phyloP scores from a whole-genome alignment of 208 protist genomes.

The Phytomonas sp. region DNA sequence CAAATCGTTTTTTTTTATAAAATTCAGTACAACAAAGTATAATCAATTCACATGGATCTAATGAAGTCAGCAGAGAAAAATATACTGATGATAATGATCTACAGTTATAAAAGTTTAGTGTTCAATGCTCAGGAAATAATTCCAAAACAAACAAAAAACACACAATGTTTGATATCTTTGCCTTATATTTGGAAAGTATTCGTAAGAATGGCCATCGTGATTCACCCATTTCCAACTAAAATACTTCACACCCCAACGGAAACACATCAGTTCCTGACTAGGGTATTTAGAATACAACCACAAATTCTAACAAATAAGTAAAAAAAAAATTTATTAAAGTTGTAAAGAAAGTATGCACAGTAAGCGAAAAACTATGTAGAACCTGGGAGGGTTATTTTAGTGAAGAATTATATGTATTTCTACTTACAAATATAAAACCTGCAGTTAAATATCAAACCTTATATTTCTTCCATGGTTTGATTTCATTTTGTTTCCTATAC shows the following conservation, averaged over 20 bases:
- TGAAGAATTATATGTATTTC: not conserved
- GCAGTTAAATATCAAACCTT: not conserved
- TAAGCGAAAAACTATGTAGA: not conserved
- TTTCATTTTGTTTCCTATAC: not conserved
- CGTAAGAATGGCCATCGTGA: not conserved
- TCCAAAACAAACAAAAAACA: constrained; percentile 3
- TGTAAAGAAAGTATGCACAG: constrained; percentile 7
- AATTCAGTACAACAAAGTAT: constrained; percentile 10
- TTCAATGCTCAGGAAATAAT: not conserved
- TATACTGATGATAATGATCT: not conserved
- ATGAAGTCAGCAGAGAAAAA: not conserved
- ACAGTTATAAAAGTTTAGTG: not conserved
- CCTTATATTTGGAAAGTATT: not conserved
- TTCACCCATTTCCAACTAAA: not conserved
- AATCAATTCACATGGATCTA: not conserved
- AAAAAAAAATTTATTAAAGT: constrained; percentile 8
- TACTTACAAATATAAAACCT: not conserved
- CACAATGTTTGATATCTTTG: not conserved
- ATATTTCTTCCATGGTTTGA: not conserved
- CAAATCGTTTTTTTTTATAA: not conserved
- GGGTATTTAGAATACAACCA: not conserved
- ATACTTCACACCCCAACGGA: not conserved
- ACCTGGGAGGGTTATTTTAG: not conserved
- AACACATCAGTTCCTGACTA: not conserved
- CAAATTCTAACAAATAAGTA: not conserved